phyloP scores from a whole-genome alignment of 169 alveolate genomes.

The Babesia ovis region DNA sequence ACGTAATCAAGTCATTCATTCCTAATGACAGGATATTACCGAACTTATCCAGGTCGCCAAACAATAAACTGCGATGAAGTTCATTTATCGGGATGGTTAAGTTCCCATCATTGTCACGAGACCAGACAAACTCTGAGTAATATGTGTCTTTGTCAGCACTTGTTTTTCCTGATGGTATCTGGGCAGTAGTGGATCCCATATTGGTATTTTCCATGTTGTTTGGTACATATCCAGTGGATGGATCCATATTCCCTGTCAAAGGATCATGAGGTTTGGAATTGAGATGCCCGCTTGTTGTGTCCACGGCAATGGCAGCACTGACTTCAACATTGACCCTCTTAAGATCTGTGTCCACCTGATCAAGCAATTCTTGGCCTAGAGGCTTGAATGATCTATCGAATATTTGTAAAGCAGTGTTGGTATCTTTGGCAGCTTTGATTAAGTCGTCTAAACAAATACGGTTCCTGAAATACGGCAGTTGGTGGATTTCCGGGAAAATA shows the following conservation, averaged over 20 bases:
- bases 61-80: slow-evolving; percentile 33
- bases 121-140: slow-evolving; percentile 22
- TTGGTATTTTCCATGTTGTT: not conserved
- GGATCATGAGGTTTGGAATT: not conserved
- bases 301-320: not conserved
- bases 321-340: slow-evolving; percentile 6
- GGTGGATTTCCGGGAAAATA: not conserved
- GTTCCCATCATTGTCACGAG: slow-evolving; percentile 15
- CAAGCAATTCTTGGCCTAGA: not conserved
- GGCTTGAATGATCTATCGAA: slow-evolving; percentile 20
- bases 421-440: slow-evolving; percentile 6
- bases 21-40: slow-evolving; percentile 40
- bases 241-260: not conserved
- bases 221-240: not conserved
- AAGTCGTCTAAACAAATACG: not conserved
- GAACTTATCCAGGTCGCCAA: slow-evolving; percentile 47
- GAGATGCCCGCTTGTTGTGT: not conserved
- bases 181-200: not conserved
- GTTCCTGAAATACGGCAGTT: slow-evolving; percentile 9
- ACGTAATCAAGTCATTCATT: slow-evolving; percentile 27
- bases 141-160: not conserved
- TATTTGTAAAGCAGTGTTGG: slow-evolving; percentile 16
- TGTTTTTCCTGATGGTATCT: not conserved
- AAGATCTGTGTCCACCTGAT: not conserved
- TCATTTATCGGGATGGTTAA: slow-evolving; percentile 53